Conservation (phyloP, 2,329 filamentous ascomycete genomes). For the Mollisiaceae sp. region DNA sequence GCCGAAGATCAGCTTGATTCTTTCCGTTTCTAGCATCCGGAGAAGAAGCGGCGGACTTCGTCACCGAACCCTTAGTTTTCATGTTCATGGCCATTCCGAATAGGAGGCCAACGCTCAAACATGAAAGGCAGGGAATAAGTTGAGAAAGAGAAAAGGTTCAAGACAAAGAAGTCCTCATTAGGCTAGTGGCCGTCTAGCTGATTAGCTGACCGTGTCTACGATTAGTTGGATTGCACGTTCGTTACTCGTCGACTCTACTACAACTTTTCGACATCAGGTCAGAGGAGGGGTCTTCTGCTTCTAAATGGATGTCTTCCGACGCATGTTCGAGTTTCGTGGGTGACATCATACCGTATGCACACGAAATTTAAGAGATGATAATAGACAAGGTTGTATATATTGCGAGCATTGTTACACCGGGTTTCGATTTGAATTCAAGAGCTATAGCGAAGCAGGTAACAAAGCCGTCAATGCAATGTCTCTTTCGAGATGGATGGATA, state of each 20-base stretch:
- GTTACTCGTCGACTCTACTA: too few relatives aligned
- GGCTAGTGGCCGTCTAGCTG: too few relatives aligned
- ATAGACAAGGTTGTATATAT: constrained; percentile 22
- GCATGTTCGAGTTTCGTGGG: background rate
- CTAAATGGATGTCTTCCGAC: background rate
- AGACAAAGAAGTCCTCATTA: too few relatives aligned
- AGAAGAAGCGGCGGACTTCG: background rate
- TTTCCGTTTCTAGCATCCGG: background rate
- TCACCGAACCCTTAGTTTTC: too few relatives aligned
- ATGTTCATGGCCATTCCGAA: too few relatives aligned
- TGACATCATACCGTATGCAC: constrained; percentile 5
- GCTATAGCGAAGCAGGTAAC: constrained; percentile 19
- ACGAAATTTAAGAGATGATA: constrained; percentile 18
- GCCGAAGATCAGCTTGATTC: background rate
- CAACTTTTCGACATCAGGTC: too few relatives aligned
- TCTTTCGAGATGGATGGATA: constrained; percentile 28
- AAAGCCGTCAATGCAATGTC: constrained; percentile 24
- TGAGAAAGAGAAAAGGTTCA: too few relatives aligned
- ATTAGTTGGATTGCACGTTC: too few relatives aligned
- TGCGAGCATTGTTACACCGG: constrained; percentile 25
- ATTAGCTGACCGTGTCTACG: too few relatives aligned
- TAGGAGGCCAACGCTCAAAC: too few relatives aligned
- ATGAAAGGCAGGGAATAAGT: too few relatives aligned
- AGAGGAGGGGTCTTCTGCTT: background rate
- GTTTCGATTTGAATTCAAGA: constrained; percentile 27